phyloP scores from a whole-genome alignment of 2,329 filamentous ascomycete genomes.

The Mariannaea sp. region DNA sequence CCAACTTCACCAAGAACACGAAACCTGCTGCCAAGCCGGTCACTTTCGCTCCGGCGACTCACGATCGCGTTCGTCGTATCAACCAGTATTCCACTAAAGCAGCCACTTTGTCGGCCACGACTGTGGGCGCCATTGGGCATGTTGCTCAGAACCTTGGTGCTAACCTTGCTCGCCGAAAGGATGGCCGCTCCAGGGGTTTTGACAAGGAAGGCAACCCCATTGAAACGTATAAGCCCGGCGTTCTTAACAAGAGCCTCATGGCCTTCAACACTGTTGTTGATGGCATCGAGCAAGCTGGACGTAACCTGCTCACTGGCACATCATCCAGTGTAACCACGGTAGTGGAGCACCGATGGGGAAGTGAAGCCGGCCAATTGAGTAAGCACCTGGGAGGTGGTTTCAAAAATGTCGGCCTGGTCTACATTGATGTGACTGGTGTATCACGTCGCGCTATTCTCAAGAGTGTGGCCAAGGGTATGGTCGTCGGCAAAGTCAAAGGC shows the following conservation, averaged over 20 bases:
- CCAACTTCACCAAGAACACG: constrained; percentile 78
- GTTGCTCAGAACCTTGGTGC: constrained; percentile 92
- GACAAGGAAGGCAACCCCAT: constrained; percentile 72
- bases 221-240: constrained; percentile 78
- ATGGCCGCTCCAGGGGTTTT: constrained; percentile 60
- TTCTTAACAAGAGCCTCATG: constrained; percentile 95
- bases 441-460: constrained; percentile 89
- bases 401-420: constrained; percentile 95
- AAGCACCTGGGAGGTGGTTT: constrained; percentile 79
- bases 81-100: constrained; percentile 83
- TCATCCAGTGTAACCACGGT: constrained; percentile 82
- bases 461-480: constrained; percentile 95
- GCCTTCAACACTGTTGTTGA: constrained; percentile 95
- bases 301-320: constrained; percentile 74
- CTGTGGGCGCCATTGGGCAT: constrained; percentile 80
- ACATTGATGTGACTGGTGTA: constrained; percentile 94
- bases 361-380: constrained; percentile 81
- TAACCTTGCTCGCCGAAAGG: constrained; percentile 60
- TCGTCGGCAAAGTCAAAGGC: constrained; percentile 77
- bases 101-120: constrained; percentile 80
- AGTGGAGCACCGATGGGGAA: constrained; percentile 86
- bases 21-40: constrained; percentile 80
- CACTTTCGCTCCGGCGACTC: constrained; percentile 84
- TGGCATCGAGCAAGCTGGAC: constrained; percentile 86
- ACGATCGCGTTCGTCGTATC: constrained; percentile 84